Evolutionary conservation across 441 rosid species (phyloP), one percentile per base, ranked within the genome.

Genomic region (Rhodomyrtus psidioides): DNA sequence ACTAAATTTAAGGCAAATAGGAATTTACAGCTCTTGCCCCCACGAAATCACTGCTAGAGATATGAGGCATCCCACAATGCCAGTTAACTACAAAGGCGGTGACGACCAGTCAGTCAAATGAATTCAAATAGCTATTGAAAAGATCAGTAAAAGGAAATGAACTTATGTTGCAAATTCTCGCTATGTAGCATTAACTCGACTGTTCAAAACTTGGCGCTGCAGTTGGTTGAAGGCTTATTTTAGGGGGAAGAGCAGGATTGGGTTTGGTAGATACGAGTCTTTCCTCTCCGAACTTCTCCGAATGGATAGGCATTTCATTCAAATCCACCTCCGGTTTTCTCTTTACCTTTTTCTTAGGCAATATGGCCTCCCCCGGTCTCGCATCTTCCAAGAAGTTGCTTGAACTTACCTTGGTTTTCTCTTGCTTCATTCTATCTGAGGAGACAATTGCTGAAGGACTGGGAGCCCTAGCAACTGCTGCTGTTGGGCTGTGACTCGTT

Each of bases 281-380:
- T 79, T 94, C 97, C 17, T 91, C 93, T 8, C 87, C 89, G 34
- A 88, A 55, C 91, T 94, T 95, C 88, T 93, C 94, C 23, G 90
- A 82, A 17, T 86, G 86, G 28, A 86, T 55, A 81, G 90, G 90
- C 86, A 93, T 83, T 85, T 91, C 94, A 54, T 91, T 93, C 70
- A 83, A 81, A 74, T 90, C 93, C 12, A 81, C 85, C 84, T 94
- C 99, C 7, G 94, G 88, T 86, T 94, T 96, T 92, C 95, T 92
- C 91, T 93, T 97, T 12, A 86, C 88, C 92, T 90, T 93, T 84
- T 94, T 93, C 93, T 93, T 93, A 24, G 85, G 74, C 86, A 84
- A 23, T n/a, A 86, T 85, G 53, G 89, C 92, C 24, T 93, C 95
- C 39, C 83, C 91, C 56, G 84, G 85, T 90, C 91, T 96, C n/a